Evolutionary conservation across 345 rosid species (phyloP).

Genomic region (Aurinia saxatilis): DNA sequence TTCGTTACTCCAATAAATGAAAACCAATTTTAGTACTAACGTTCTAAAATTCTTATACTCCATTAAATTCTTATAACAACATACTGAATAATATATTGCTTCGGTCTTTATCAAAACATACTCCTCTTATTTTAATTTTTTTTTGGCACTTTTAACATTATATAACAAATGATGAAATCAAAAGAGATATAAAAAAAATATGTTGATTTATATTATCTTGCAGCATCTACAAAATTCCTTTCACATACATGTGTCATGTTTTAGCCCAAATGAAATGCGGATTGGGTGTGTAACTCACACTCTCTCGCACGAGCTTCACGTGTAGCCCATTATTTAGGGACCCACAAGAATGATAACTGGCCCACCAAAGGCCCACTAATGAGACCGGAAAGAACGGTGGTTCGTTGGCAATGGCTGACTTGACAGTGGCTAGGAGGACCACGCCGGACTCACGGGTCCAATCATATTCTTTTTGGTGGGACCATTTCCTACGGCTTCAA

Average conservation of each 20-base stretch:
- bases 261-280: background rate
- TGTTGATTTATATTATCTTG: background rate
- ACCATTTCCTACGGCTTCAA: conserved; percentile 23
- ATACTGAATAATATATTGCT: no score
- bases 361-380: conserved; percentile 5
- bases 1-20: background rate
- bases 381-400: conserved; percentile 20
- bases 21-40: background rate
- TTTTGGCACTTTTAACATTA: background rate
- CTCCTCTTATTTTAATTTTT: background rate
- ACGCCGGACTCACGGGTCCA: conserved; percentile 26
- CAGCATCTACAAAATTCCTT: background rate
- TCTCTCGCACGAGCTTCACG: conserved; percentile 22
- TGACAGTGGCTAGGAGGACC: conserved; percentile 31
- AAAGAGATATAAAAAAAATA: background rate
- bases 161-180: background rate
- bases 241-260: background rate
- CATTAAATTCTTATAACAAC: no score
- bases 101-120: background rate
- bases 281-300: conserved; percentile 2
- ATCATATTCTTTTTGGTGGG: conserved; percentile 23
- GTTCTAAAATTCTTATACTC: background rate
- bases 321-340: conserved; percentile 12
- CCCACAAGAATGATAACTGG: conserved; percentile 12
- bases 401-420: conserved; percentile 26